Conservation (phyloP, 225 moss, liverwort and hornwort species). For the Pseudoscleropodium purum region DNA sequence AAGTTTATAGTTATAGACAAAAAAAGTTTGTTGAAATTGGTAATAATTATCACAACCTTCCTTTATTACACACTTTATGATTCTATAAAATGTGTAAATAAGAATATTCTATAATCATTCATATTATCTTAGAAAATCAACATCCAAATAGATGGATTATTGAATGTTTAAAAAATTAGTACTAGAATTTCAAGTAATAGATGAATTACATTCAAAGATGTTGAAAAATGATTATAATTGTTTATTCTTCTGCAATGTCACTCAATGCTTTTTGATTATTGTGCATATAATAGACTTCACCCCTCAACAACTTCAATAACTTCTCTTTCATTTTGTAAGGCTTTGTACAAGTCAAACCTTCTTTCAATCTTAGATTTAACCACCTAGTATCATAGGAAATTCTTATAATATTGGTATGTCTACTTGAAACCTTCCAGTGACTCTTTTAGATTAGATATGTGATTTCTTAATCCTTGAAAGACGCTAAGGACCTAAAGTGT, state of each 20-base stretch:
- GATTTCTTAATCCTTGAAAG: background rate
- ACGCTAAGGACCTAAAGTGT: fast-evolving
- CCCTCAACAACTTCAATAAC: too few species aligned
- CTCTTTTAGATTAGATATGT: background rate
- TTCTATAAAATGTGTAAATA: too few species aligned
- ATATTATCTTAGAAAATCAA: fast-evolving
- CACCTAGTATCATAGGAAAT: background rate
- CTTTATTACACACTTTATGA: background rate
- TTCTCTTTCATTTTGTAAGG: too few species aligned
- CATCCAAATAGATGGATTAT: background rate
- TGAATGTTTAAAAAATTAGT: too few species aligned
- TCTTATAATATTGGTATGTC: background rate
- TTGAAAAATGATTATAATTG: background rate
- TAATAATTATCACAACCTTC: background rate
- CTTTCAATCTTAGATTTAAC: too few species aligned
- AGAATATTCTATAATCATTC: background rate
- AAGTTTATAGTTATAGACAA: background rate
- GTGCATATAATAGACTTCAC: too few species aligned
- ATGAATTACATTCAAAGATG: background rate
- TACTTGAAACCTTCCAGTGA: background rate
- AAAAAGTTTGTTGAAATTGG: background rate
- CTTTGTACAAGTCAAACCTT: background rate
- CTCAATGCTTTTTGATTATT: too few species aligned
- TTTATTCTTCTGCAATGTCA: background rate
- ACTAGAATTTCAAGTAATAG: too few species aligned